Evolutionary conservation across 805 yeast genomes (phyloP).

Genomic region (Vanderwaltozyma verrucispora): DNA sequence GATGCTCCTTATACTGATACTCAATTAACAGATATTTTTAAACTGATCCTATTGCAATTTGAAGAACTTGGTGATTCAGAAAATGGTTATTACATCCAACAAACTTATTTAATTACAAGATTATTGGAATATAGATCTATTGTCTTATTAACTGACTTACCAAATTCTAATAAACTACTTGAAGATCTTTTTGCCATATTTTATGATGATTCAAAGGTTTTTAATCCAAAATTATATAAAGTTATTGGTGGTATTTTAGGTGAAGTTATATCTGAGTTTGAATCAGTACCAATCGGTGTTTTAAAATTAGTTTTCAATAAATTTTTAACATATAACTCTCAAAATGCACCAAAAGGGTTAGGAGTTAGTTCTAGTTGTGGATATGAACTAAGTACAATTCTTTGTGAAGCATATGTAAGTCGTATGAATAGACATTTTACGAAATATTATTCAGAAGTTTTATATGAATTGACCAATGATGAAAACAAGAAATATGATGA

Average conservation of each 20-base stretch:
- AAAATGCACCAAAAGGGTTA: slow-evolving; percentile 23
- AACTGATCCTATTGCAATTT: slow-evolving; percentile 54
- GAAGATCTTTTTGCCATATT: slow-evolving; percentile 48
- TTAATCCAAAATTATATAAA: slow-evolving; percentile 46
- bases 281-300: slow-evolving; percentile 48
- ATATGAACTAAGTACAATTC: slow-evolving; percentile 50
- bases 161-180: slow-evolving; percentile 46
- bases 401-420: slow-evolving; percentile 63
- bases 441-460: slow-evolving; percentile 66
- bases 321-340: slow-evolving; percentile 34
- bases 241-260: slow-evolving; percentile 60
- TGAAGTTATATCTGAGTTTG: slow-evolving; percentile 65
- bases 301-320: slow-evolving; percentile 56
- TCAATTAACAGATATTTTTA: slow-evolving; percentile 56
- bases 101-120: slow-evolving; percentile 52
- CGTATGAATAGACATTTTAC: slow-evolving; percentile 67
- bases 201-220: slow-evolving; percentile 39
- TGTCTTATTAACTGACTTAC: slow-evolving; percentile 64
- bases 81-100: slow-evolving; percentile 56
- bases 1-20: slow-evolving; percentile 73
- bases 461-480: slow-evolving; percentile 39
- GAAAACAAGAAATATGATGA: slow-evolving; percentile 13
- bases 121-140: slow-evolving; percentile 68
- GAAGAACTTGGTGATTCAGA: slow-evolving; percentile 43
- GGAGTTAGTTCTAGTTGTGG: slow-evolving; percentile 38